These are phyloP conservation scores for Pyricularia sp. DNA, from an alignment of 2,329 filamentous ascomycete species.

Conservation along the genomic window DNA sequence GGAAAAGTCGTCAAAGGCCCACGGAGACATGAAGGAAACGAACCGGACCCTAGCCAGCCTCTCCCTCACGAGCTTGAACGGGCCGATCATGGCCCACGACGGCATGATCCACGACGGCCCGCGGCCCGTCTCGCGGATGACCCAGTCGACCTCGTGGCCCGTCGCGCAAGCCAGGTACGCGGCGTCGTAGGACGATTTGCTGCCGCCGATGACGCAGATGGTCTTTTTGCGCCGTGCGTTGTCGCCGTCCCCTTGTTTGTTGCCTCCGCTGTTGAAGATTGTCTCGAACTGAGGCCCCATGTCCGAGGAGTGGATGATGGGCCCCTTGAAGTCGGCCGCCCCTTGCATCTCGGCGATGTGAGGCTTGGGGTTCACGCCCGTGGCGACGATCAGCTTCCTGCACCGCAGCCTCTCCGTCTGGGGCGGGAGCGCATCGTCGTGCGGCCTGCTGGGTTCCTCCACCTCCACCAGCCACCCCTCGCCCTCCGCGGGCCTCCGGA, in stretches of 20 bases:
- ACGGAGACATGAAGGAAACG: constrained; percentile 31
- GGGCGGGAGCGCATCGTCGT: neutral
- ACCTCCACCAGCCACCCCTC: constrained; percentile 22
- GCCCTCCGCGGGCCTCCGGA: constrained; percentile 25
- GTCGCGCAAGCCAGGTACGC: constrained; percentile 46
- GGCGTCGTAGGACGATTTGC: constrained; percentile 55
- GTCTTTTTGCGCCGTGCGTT: constrained; percentile 16
- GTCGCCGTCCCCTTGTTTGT: neutral
- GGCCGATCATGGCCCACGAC: constrained; percentile 37
- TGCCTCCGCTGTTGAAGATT: constrained; percentile 17
- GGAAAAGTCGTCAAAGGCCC: constrained; percentile 14
- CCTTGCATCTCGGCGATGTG: constrained; percentile 42
- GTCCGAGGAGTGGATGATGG: constrained; percentile 49
- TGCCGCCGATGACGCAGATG: constrained; percentile 47
- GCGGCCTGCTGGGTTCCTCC: neutral
- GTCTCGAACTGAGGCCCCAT: constrained; percentile 27
- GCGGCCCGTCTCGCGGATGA: constrained; percentile 48
- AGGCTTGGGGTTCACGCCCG: constrained; percentile 49
- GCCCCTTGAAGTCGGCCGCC: constrained; percentile 36
- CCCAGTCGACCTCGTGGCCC: constrained; percentile 44
- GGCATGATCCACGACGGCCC: constrained; percentile 43
- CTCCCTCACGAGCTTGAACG: constrained; percentile 39
- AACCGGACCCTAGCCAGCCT: constrained; percentile 36
- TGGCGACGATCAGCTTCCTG: constrained; percentile 49
- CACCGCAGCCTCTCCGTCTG: constrained; percentile 13